phyloP scores from a whole-genome alignment of 2,329 filamentous ascomycete species.

The Verticillium longisporum region DNA sequence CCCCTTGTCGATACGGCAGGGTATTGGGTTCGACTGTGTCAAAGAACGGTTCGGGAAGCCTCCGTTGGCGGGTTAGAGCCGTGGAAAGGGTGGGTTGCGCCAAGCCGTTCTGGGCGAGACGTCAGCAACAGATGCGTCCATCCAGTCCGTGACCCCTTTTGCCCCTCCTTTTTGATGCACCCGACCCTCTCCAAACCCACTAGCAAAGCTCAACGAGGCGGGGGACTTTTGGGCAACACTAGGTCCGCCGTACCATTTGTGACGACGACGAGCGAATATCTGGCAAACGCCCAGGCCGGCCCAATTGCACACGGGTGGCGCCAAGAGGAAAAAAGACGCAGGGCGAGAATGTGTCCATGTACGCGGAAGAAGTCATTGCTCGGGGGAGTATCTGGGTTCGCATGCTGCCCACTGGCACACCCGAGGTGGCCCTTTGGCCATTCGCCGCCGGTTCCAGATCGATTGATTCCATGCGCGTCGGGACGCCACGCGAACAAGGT shows the following conservation, averaged over 20 bases:
- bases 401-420: neutral
- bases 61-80: neutral
- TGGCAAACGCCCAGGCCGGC: constrained; percentile 1
- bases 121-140: neutral
- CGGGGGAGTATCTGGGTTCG: neutral
- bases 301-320: neutral
- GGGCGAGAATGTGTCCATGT: neutral
- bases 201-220: neutral
- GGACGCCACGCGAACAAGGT: neutral
- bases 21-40: neutral
- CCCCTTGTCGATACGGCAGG: neutral
- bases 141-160: neutral
- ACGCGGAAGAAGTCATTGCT: neutral
- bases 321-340: constrained; percentile 1
- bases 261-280: constrained; percentile 3
- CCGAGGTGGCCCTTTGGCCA: neutral
- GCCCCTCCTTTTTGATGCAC: neutral
- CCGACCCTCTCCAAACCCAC: neutral
- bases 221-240: neutral
- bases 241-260: neutral
- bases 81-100: neutral
- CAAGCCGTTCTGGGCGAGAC: neutral
- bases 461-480: neutral
- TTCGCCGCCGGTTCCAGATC: neutral
- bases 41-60: neutral